Evolutionary conservation across 2,329 filamentous ascomycete species (phyloP), one percentile per base, ranked within the genome.

Genomic region (Trichoderma citrinoviride): DNA sequence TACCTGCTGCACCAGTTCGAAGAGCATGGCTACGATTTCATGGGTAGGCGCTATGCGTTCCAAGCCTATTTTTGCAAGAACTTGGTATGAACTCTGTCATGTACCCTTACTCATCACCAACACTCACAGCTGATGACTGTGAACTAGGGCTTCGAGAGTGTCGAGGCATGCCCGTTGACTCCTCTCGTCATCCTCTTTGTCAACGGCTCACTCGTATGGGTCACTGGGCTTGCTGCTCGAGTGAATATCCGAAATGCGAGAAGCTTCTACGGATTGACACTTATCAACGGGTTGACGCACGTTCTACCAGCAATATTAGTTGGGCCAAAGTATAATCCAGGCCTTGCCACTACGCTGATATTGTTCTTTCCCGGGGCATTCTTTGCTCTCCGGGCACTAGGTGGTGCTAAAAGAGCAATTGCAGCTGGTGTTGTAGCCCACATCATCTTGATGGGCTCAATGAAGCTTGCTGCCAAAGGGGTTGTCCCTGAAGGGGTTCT

Each of bases 221-320:
- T 61, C n/a, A 61, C 17, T 8, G 58, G 33, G 3, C 7, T 23
- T 23, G 47, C 37, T 17, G 58, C 58, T 33, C 58, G 58, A 25
- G 40, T 15, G 3, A 61, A 40, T 3, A 33, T 41, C 1, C 41
- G 25, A 8, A 43, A 27, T 17, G 46, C 58, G 8, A 61, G 37
- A n/a, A 61, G 47, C 7, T 61, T 61, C n/a, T 61, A 44, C 3
- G 58, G 47, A n/a, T 61, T 61, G 14, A 21, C 47, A 1, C 33
- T 61, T 10, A 53, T 61, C 17, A 61, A 61, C 14, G 58, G 58
- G 6, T 44, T 61, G 27, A 61, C 58, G n/a, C 58, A 61, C n/a
- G 58, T 61, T 12, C 19, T 61, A 33, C 58, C 58, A 8, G 25
- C 58, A 4, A 52, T 61, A 3, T 1, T 53, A 5, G 58, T 44